These are phyloP conservation scores for Luzula sylvatica DNA, from an alignment of 176 grass and related monocot genomes.

Conservation along the genomic window DNA sequence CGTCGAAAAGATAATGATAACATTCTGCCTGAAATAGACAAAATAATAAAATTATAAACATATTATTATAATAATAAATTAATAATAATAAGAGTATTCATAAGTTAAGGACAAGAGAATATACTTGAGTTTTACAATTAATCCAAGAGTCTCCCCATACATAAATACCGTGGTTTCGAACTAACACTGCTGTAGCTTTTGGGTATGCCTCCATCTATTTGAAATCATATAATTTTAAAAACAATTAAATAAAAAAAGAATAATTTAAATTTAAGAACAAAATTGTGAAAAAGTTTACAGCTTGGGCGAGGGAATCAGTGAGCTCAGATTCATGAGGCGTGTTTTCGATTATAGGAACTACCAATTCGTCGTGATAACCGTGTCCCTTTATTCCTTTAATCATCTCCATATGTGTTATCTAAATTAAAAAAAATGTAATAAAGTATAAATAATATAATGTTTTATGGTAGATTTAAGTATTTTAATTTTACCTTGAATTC, in stretches of 20 bases:
- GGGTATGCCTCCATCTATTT: constrained; percentile 84
- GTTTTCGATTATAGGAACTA: constrained; percentile 96
- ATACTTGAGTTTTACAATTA: constrained; percentile 85
- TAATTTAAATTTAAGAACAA: constrained; percentile 9
- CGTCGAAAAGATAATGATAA: constrained; percentile 97
- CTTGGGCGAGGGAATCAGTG: constrained; percentile 72
- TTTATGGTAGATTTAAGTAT: neutral
- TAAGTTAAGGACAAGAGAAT: constrained; percentile 16
- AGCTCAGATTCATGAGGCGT: constrained; percentile 84
- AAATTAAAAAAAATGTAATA: constrained; percentile 11
- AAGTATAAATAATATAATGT: neutral
- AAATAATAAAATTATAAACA: neutral
- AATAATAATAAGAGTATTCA: constrained; percentile 2
- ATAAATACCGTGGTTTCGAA: constrained; percentile 94
- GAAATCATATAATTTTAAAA: constrained; percentile 13
- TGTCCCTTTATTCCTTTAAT: constrained; percentile 99
- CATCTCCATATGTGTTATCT: constrained; percentile 99
- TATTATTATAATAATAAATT: neutral
- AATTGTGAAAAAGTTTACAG: constrained; percentile 39
- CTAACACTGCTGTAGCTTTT: constrained; percentile 89
- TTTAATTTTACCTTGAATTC: constrained; percentile 67
- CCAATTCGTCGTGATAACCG: constrained; percentile 77
- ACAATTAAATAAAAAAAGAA: constrained; percentile 1
- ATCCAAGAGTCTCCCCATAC: constrained; percentile 98
- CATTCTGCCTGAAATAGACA: constrained; percentile 70